Conservation (phyloP, 1,284 basidiomycete species). For the Malassezia slooffiae region DNA sequence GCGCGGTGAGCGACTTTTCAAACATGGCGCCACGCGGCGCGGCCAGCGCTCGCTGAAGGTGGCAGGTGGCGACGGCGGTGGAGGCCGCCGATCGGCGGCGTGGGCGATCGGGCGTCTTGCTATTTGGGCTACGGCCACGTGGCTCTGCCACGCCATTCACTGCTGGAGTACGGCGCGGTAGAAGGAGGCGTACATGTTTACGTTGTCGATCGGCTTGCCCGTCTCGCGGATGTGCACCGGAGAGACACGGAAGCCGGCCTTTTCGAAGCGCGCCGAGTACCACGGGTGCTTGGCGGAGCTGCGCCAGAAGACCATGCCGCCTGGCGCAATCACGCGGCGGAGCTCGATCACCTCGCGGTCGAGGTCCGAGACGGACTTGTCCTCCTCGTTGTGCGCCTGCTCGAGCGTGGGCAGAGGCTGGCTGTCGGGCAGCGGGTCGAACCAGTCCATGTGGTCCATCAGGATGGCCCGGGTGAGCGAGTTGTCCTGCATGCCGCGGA, state of each 20-base stretch:
- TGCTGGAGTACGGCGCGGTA: constrained; percentile 45
- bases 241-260: constrained; percentile 46
- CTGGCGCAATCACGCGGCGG: constrained; percentile 55
- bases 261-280: constrained; percentile 58
- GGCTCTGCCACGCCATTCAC: neutral
- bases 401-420: constrained; percentile 47
- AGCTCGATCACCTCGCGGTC: constrained; percentile 59
- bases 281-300: constrained; percentile 63
- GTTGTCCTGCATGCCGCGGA: constrained; percentile 44
- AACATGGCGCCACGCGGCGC: constrained; percentile 25
- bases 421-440: constrained; percentile 53
- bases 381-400: constrained; percentile 46
- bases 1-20: constrained; percentile 38
- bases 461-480: constrained; percentile 51
- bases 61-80: too few relatives aligned
- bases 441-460: constrained; percentile 74
- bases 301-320: constrained; percentile 61
- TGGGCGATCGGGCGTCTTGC: too few relatives aligned
- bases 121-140: too few relatives aligned
- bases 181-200: constrained; percentile 55
- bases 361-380: constrained; percentile 50
- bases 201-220: constrained; percentile 53
- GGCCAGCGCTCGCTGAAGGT: neutral
- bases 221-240: constrained; percentile 43
- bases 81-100: too few relatives aligned